Evolutionary conservation across 2,329 filamentous ascomycete species (phyloP).

Genomic region (Alternaria sp.): DNA sequence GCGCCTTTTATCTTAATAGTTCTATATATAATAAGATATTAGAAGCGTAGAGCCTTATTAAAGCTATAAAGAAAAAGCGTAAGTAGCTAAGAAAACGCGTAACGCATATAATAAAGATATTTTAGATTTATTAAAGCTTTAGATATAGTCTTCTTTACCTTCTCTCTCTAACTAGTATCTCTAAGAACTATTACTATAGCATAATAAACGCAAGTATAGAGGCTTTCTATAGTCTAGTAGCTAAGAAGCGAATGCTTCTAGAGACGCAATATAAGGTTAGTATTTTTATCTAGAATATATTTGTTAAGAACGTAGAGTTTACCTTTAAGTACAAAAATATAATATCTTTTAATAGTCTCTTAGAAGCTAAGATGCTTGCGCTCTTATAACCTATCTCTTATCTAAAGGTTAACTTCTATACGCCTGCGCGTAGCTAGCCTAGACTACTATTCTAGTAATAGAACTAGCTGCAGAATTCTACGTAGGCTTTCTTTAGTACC

Average conservation of each 20-base stretch:
- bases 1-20: conserved; percentile 1
- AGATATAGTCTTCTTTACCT: not conserved
- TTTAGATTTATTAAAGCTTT: not conserved
- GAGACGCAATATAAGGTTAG: not conserved
- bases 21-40: not conserved
- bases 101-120: not conserved
- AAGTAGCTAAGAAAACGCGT: not conserved
- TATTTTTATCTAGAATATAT: not conserved
- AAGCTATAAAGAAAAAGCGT: not conserved
- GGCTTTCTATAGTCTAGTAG: not conserved
- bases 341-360: not conserved
- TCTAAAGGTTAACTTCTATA: conserved; percentile 7
- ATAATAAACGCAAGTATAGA: not conserved
- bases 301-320: not conserved
- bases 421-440: not conserved
- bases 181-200: not conserved
- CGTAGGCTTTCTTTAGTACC: not conserved
- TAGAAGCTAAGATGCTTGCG: not conserved
- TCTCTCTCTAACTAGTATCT: not conserved
- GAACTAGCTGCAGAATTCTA: conserved; percentile 1
- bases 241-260: not conserved
- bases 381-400: conserved; percentile 3
- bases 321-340: conserved; percentile 1
- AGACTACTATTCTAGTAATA: not conserved
- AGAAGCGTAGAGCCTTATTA: not conserved